A percentile compares a stretch with the other conserved stretches of the same genome.
phyloP scores from a whole-genome alignment of 768 basidiomycete genomes.

The Auriculariales sp. region DNA sequence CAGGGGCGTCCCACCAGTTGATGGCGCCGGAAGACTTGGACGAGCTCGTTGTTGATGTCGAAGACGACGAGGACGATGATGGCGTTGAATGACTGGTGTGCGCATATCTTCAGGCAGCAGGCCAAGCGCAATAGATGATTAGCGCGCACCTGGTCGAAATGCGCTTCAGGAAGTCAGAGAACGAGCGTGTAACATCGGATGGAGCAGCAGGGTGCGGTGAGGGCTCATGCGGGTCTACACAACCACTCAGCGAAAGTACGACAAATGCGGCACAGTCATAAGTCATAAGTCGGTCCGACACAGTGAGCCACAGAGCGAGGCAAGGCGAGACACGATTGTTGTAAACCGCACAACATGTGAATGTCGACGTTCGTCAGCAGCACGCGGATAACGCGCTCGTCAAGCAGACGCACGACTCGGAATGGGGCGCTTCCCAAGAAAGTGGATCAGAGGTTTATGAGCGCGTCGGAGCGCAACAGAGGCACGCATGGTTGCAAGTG shows the following conservation, averaged over 20 bases:
- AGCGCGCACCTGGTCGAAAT: no score
- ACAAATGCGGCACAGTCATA: no score
- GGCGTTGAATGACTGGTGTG: no score
- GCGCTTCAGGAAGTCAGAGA: slow-evolving; percentile 30
- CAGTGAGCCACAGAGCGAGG: no score
- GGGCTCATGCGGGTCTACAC: slow-evolving; percentile 21
- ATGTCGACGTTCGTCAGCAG: background rate
- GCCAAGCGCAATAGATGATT: no score
- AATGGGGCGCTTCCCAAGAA: slow-evolving; percentile 43
- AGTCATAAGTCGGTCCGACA: no score
- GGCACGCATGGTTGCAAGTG: slow-evolving; percentile 1
- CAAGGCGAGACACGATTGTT: background rate
- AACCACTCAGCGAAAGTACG: no score
- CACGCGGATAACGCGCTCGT: background rate
- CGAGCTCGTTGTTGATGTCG: slow-evolving; percentile 7
- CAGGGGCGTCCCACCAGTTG: slow-evolving; percentile 47
- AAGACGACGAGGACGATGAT: slow-evolving; percentile 8
- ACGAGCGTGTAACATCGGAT: slow-evolving; percentile 37
- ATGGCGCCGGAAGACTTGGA: slow-evolving; percentile 26
- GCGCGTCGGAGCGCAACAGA: slow-evolving; percentile 14
- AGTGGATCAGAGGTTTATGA: slow-evolving; percentile 48
- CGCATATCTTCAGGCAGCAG: no score
- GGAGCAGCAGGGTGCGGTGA: slow-evolving; percentile 57
- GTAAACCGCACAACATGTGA: background rate
- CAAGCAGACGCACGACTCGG: slow-evolving; percentile 25